phyloP scores from a whole-genome alignment of 2,329 filamentous ascomycete species.

The Huntiella abstrusa region DNA sequence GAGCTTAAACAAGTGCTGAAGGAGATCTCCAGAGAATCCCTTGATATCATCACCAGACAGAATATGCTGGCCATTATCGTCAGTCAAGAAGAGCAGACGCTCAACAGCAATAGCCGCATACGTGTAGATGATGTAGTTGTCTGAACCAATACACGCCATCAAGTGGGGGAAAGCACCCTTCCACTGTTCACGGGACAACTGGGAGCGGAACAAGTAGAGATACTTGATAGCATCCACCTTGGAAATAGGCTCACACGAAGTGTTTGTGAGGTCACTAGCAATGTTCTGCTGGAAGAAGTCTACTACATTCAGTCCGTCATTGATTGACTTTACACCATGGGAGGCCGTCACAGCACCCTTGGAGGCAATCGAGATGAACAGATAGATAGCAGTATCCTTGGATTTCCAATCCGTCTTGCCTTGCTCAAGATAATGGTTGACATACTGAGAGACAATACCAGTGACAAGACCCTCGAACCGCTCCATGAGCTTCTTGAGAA shows the following conservation, averaged over 20 bases:
- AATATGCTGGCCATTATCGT: slow-evolving; percentile 55
- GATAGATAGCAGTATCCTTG: slow-evolving; percentile 94
- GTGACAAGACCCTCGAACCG: slow-evolving; percentile 78
- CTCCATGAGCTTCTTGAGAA: slow-evolving; percentile 72
- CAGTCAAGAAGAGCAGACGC: slow-evolving; percentile 66
- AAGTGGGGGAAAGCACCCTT: slow-evolving; percentile 72
- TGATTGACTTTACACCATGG: slow-evolving; percentile 81
- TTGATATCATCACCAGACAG: slow-evolving; percentile 65
- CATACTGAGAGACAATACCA: slow-evolving; percentile 69
- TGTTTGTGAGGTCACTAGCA: slow-evolving; percentile 66
- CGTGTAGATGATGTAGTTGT: slow-evolving; percentile 92
- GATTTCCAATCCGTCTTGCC: slow-evolving; percentile 79
- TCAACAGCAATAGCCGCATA: slow-evolving; percentile 97
- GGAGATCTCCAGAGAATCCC: slow-evolving; percentile 65
- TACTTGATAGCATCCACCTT: slow-evolving; percentile 98
- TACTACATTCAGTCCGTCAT: slow-evolving; percentile 70
- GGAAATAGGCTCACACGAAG: slow-evolving; percentile 59
- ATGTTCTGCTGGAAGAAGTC: slow-evolving; percentile 92
- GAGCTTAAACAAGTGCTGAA: slow-evolving; percentile 77
- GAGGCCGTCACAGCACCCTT: slow-evolving; percentile 75
- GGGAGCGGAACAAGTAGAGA: slow-evolving; percentile 88
- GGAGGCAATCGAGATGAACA: slow-evolving; percentile 84
- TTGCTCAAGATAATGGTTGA: slow-evolving; percentile 69
- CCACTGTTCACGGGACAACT: slow-evolving; percentile 85
- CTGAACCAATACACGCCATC: slow-evolving; percentile 74